phyloP scores from a whole-genome alignment of 2,329 filamentous ascomycete genomes.

The Aspergillus felis region DNA sequence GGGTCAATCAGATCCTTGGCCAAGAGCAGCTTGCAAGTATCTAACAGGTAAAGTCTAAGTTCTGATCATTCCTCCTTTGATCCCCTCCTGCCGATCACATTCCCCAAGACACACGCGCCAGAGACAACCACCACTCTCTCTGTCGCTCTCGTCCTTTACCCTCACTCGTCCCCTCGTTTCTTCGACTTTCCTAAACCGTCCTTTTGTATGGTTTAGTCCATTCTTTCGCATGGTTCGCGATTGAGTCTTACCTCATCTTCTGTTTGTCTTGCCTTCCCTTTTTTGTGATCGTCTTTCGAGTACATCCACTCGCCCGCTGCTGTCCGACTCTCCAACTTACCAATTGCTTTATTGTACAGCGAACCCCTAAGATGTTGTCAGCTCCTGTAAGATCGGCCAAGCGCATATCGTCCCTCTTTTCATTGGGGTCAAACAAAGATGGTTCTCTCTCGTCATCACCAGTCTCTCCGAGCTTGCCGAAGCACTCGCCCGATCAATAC shows the following conservation, averaged over 20 bases:
- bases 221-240: conserved; percentile 14
- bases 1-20: background rate
- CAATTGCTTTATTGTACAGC: conserved; percentile 5
- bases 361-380: conserved; percentile 32
- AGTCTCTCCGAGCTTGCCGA: conserved; percentile 18
- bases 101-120: conserved; percentile 13
- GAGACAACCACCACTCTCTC: conserved; percentile 8
- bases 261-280: background rate
- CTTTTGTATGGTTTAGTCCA: background rate
- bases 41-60: background rate
- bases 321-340: background rate
- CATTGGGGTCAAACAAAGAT: conserved; percentile 36
- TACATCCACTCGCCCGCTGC: conserved; percentile 2
- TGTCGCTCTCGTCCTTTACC: conserved; percentile 3
- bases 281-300: background rate
- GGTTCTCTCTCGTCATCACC: conserved; percentile 27
- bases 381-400: conserved; percentile 42
- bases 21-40: background rate
- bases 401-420: conserved; percentile 46
- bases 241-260: conserved; percentile 11
- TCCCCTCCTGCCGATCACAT: conserved; percentile 38
- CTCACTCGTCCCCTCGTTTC: conserved; percentile 1
- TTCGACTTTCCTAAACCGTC: background rate
- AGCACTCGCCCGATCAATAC: conserved; percentile 19
- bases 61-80: conserved; percentile 15